Conservation (phyloP, 768 basidiomycete genomes). For the Coprinopsis strossmayeri region DNA sequence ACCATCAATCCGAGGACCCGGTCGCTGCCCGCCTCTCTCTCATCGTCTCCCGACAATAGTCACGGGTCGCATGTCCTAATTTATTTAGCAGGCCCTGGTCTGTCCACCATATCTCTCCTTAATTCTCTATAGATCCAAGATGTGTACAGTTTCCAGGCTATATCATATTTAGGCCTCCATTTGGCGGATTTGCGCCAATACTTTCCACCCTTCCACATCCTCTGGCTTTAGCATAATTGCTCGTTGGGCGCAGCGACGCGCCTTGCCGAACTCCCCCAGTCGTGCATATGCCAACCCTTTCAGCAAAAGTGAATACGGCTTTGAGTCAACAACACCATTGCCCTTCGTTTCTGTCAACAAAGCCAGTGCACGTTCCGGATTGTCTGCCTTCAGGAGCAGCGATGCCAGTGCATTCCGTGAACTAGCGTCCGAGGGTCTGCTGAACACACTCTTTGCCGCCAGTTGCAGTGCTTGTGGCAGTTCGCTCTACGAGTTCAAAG, state of each 20-base stretch:
- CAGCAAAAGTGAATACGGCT: slow-evolving; percentile 39
- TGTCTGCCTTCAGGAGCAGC: slow-evolving; percentile 44
- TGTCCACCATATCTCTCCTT: neutral
- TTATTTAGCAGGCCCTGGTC: neutral
- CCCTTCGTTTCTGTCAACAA: slow-evolving; percentile 24
- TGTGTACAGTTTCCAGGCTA: neutral
- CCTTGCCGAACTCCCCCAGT: slow-evolving; percentile 17
- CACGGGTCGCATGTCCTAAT: neutral
- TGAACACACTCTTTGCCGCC: slow-evolving; percentile 50
- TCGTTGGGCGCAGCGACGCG: slow-evolving; percentile 48
- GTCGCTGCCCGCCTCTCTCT: slow-evolving; percentile 47
- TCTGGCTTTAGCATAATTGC: slow-evolving; percentile 59
- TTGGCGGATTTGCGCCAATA: slow-evolving; percentile 31
- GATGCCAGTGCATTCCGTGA: slow-evolving; percentile 49
- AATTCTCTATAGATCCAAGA: neutral
- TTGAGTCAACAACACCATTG: slow-evolving; percentile 27
- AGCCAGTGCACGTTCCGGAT: slow-evolving; percentile 37
- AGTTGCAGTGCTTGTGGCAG: slow-evolving; percentile 40
- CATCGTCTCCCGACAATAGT: slow-evolving; percentile 27
- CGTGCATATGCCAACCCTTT: slow-evolving; percentile 37
- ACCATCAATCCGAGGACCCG: slow-evolving; percentile 27
- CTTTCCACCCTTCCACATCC: slow-evolving; percentile 47
- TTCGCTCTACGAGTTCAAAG: slow-evolving; percentile 34
- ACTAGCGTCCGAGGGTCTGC: slow-evolving; percentile 46
- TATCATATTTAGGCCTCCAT: neutral